Conservation (phyloP, 1,139 yeast species). For the Yarrowia galli region DNA sequence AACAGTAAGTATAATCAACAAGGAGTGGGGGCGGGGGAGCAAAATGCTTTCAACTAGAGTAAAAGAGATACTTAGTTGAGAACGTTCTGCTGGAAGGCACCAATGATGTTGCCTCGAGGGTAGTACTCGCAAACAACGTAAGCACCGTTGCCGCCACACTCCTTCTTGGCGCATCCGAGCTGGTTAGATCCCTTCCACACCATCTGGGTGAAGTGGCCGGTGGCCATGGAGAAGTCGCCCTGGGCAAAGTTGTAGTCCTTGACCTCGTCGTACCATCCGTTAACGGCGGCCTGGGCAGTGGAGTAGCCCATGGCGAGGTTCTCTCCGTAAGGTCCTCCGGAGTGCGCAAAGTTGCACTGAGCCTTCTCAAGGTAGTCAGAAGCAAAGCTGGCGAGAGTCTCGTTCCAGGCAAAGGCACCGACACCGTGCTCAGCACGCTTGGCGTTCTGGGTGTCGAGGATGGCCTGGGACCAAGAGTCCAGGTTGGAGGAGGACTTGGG, state of each 20-base stretch:
- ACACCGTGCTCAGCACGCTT: conserved; percentile 75
- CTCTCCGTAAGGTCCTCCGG: conserved; percentile 85
- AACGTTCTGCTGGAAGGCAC: conserved; percentile 62
- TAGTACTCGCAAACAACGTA: conserved; percentile 54
- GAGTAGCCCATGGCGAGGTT: conserved; percentile 80
- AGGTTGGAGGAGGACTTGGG: conserved; percentile 35
- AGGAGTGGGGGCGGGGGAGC: not conserved
- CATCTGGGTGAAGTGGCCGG: conserved; percentile 86
- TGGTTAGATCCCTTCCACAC: conserved; percentile 76
- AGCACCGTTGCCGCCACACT: conserved; percentile 49
- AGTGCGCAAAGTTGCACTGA: conserved; percentile 71
- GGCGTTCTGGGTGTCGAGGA: conserved; percentile 67
- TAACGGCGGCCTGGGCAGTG: conserved; percentile 65
- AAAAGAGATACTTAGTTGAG: conserved; percentile 25
- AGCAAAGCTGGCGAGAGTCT: conserved; percentile 68
- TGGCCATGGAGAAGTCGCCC: conserved; percentile 53
- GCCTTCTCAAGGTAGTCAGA: conserved; percentile 65
- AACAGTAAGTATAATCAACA: conserved; percentile 18
- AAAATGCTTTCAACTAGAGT: not conserved
- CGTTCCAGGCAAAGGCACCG: conserved; percentile 67
- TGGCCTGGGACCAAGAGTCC: conserved; percentile 44
- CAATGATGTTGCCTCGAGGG: conserved; percentile 53
- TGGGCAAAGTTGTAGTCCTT: conserved; percentile 60
- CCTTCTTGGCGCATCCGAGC: conserved; percentile 73
- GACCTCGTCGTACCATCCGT: conserved; percentile 83